Evolutionary conservation across 306 rosid species (phyloP), one percentile per base, ranked within the genome.

Genomic region (Medicago lupulina): DNA sequence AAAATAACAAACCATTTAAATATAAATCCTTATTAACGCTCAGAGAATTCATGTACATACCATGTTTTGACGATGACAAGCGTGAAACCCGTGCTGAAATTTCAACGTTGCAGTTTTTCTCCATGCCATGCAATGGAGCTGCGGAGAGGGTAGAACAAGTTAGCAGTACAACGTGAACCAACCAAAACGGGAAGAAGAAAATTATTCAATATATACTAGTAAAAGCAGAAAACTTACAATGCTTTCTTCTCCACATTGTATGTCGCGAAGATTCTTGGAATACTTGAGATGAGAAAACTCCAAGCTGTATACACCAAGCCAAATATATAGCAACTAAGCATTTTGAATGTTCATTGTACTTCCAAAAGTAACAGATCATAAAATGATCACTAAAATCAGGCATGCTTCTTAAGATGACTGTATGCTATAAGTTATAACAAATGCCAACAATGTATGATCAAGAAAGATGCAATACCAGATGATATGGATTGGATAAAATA

Each of bases 241-340:
- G 91, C 25, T 89, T 95, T 83, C 89, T 88, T 82, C 86, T 95
- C 99, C 97, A 86, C 73, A 85, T 86, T 77, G 87, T 90, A 75
- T 95, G 93, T 50, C 90, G 88, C 0, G 97, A 89, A 82, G 97
- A 90, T 50, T 95, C 99, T 87, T 89, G 99, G 88, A 95, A 89
- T 83, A 95, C 92, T 84, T 92, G 99, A 81, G 99, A 95, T 76
- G 99, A 95, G 91, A 95, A 95, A 83, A 90, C 93, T 85, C 99
- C 98, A 84, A 95, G 99, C 99, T 95, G 91, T 67, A 47, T 78
- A 82, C 76, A 88, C 72, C 84, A 82, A 83, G 67, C 63, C 78
- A 72, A 63, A 44, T 25, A 74, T n/a, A 75, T 31, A 81, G 44
- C 31, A 80, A 68, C 84, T 81, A 76, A 87, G 88, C 57, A 76